Conservation (phyloP, 177 flowering plant species). For the Tripterygium wilfordii region DNA sequence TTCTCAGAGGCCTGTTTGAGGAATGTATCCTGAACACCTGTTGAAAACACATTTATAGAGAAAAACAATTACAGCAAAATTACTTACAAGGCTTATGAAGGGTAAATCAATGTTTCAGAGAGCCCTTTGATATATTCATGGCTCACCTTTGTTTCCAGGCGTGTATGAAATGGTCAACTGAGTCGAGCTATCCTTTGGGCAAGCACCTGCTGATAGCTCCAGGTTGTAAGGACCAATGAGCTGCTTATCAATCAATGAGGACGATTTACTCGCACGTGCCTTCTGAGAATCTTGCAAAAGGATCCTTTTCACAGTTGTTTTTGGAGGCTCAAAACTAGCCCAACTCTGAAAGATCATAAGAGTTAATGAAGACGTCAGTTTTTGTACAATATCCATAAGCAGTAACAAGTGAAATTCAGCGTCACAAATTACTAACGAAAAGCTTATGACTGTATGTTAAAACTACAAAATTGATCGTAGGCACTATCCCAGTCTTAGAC, state of each 20-base stretch:
- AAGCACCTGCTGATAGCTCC: slow-evolving; percentile 20
- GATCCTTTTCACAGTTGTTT: slow-evolving; percentile 73
- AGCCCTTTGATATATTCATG: not conserved
- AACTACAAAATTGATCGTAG: too few species aligned
- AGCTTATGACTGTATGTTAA: too few species aligned
- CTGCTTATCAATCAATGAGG: slow-evolving; percentile 23
- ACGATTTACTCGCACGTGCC: slow-evolving; percentile 20
- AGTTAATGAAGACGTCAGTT: not conserved
- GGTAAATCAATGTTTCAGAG: too few species aligned
- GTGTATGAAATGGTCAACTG: slow-evolving; percentile 13
- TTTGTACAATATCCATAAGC: not conserved
- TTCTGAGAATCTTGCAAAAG: slow-evolving; percentile 37
- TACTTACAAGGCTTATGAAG: too few species aligned
- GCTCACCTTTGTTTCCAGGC: slow-evolving; percentile 27
- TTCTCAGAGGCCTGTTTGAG: slow-evolving; percentile 21
- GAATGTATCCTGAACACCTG: slow-evolving; percentile 26
- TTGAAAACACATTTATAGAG: slow-evolving; percentile 6
- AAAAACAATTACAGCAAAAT: too few species aligned
- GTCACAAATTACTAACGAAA: too few species aligned
- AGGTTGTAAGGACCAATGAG: slow-evolving; percentile 17
- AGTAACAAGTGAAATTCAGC: not conserved
- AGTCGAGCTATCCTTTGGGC: slow-evolving; percentile 12
- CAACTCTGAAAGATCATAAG: slow-evolving; percentile 45
- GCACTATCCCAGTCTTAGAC: too few species aligned
- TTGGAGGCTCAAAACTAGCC: slow-evolving; percentile 77